These are phyloP conservation scores for Lasiosphaeris hirsuta DNA, from an alignment of 495 filamentous ascomycete genomes.

Conservation along the genomic window DNA sequence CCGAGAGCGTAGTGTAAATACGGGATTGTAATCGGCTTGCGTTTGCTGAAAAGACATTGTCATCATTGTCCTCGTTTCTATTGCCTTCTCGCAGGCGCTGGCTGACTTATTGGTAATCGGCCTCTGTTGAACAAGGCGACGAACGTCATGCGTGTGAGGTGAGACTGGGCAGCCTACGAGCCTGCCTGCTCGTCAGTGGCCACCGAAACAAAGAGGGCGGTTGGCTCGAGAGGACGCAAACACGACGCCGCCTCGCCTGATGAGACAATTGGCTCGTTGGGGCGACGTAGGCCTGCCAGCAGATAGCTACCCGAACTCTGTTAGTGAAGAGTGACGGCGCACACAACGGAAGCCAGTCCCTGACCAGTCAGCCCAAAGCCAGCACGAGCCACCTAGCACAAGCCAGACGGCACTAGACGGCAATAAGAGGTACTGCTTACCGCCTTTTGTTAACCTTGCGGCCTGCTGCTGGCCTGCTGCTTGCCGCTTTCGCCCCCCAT, in stretches of 20 bases:
- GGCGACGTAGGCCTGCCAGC: slow-evolving; percentile 3
- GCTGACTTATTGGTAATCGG: too few species aligned
- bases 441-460: slow-evolving; percentile 24
- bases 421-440: slow-evolving; percentile 23
- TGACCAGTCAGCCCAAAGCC: not conserved
- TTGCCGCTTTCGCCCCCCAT: slow-evolving; percentile 10
- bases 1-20: too few species aligned
- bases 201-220: not conserved
- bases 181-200: too few species aligned
- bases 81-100: too few species aligned
- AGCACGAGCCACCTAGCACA: not conserved
- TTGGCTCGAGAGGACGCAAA: slow-evolving; percentile 8
- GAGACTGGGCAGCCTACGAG: too few species aligned
- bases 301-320: slow-evolving; percentile 9
- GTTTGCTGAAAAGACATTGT: too few species aligned
- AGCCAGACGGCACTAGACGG: not conserved
- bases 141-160: too few species aligned
- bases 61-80: too few species aligned
- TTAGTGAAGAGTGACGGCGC: slow-evolving; percentile 8
- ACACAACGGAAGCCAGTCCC: not conserved
- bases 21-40: too few species aligned
- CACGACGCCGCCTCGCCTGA: slow-evolving; percentile 4
- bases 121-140: too few species aligned
- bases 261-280: slow-evolving; percentile 14
- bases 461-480: slow-evolving; percentile 6